Evolutionary conservation across 805 yeast species (phyloP), one percentile per base, ranked within the genome.

Genomic region (Sugiyamaella boreocaroliniensis): DNA sequence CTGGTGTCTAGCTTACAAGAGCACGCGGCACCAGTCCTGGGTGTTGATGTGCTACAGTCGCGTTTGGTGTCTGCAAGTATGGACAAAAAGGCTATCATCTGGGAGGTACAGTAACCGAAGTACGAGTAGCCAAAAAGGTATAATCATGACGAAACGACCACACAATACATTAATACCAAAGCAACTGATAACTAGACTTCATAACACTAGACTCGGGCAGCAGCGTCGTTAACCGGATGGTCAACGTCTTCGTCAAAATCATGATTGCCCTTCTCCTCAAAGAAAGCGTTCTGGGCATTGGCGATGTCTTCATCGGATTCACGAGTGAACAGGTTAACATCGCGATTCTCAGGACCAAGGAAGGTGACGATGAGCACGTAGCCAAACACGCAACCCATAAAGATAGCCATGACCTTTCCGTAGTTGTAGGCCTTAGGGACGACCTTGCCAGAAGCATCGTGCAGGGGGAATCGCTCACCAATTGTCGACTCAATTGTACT

Each of bases 351-450:
- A 4, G 86, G 86, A 3, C 88, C 89, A 14, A 78, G 58, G 50
- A 80, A 62, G 10, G 76, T 65, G 54, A 77, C 67, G 29, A 80
- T 49, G 16, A 81, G 58, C 49, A 80, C 66, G 61, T 72, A 80
- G 9, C 72, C 80, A 63, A 80, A 79, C 45, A 81, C 86, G 52
- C 83, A 79, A 22, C 83, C 86, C 75, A 81, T 80, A 63, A 83
- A 79, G 48, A 82, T 80, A 34, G 82, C 76, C 88, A 83, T 83
- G 48, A 82, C 86, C 60, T 76, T 78, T n/a, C 83, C 85, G 66
- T 85, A 85, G 64, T 85, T 75, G 62, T 74, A 79, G 22, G 59
- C 59, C 20, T 67, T 73, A 2, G 55, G 54, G 50, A 64, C 54
- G 29, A 51, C 59, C 19, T 53, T 50, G 14, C 76, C 78, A 1